Conservation (phyloP, 768 basidiomycete genomes). For the Mycena leptocephala region DNA sequence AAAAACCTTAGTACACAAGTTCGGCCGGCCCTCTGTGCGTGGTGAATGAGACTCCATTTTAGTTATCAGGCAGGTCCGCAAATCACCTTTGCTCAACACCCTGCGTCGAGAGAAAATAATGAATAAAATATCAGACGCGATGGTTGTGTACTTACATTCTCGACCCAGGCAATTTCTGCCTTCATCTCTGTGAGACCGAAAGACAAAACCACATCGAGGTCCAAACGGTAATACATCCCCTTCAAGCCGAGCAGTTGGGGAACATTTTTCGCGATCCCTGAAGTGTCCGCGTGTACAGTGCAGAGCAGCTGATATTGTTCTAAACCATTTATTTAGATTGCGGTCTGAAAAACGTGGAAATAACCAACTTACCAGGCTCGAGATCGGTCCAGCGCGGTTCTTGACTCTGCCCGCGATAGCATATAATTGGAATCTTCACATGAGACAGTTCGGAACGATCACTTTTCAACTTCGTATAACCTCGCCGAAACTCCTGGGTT, state of each 20-base stretch:
- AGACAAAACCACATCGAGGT: conserved; percentile 55
- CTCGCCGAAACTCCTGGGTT: conserved; percentile 42
- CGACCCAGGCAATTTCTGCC: conserved; percentile 62
- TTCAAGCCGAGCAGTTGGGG: neutral
- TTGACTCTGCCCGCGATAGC: conserved; percentile 39
- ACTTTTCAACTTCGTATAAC: conserved; percentile 24
- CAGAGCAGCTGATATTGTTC: conserved; percentile 30
- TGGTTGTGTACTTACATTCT: conserved; percentile 53
- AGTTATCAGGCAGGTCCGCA: too few species aligned
- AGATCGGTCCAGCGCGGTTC: conserved; percentile 46
- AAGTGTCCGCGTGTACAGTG: conserved; percentile 34
- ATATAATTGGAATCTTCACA: conserved; percentile 37
- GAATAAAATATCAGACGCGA: neutral
- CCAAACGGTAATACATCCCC: conserved; percentile 40
- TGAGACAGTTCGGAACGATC: conserved; percentile 15
- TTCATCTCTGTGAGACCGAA: conserved; percentile 66
- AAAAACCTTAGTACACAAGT: conserved; percentile 6
- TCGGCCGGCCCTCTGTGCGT: conserved; percentile 47
- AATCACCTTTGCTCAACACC: conserved; percentile 51
- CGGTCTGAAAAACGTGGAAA: conserved; percentile 40
- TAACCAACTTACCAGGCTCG: conserved; percentile 42
- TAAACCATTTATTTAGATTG: conserved; percentile 30
- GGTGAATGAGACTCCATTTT: too few species aligned
- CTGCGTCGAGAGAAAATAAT: conserved; percentile 27
- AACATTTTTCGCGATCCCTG: conserved; percentile 11